phyloP scores from a whole-genome alignment of 1,284 basidiomycete species.

The Tilletia horrida region DNA sequence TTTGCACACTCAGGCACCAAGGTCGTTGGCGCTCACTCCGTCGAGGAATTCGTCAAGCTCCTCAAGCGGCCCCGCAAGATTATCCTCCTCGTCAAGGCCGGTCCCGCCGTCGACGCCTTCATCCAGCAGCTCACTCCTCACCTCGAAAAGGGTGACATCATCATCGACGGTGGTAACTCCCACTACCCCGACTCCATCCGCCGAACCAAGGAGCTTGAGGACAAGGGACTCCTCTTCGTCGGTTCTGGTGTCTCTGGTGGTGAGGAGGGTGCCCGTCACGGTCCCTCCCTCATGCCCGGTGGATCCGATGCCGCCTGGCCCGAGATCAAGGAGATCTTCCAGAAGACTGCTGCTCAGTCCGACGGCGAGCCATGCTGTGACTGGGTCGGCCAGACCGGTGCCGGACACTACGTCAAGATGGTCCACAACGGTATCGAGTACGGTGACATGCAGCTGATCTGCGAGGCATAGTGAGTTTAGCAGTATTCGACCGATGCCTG shows the following conservation, averaged over 20 bases:
- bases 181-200: slow-evolving; percentile 98
- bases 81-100: slow-evolving; percentile 82
- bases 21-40: slow-evolving; percentile 86
- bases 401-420: slow-evolving; percentile 97
- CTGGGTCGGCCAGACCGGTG: slow-evolving; percentile 95
- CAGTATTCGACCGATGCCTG: background rate
- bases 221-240: slow-evolving; percentile 91
- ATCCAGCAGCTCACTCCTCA: slow-evolving; percentile 62
- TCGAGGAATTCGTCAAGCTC: slow-evolving; percentile 73
- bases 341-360: slow-evolving; percentile 92
- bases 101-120: slow-evolving; percentile 64
- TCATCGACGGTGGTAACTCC: slow-evolving; percentile 99
- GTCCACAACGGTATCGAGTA: slow-evolving; percentile 91
- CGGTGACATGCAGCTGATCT: slow-evolving; percentile 99
- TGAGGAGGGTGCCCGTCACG: slow-evolving; percentile 96
- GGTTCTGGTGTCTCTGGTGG: slow-evolving; percentile 99
- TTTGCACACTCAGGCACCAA: slow-evolving; percentile 67
- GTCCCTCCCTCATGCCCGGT: slow-evolving; percentile 99
- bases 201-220: slow-evolving; percentile 85
- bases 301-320: slow-evolving; percentile 93
- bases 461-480: slow-evolving; percentile 62
- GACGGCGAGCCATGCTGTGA: slow-evolving; percentile 97
- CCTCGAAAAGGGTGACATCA: slow-evolving; percentile 74
- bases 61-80: slow-evolving; percentile 69
- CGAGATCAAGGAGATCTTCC: slow-evolving; percentile 96